Evolutionary conservation across 495 filamentous ascomycete genomes (phyloP), one percentile per base, ranked within the genome.

Genomic region (Aspergillus carlsbadensis): DNA sequence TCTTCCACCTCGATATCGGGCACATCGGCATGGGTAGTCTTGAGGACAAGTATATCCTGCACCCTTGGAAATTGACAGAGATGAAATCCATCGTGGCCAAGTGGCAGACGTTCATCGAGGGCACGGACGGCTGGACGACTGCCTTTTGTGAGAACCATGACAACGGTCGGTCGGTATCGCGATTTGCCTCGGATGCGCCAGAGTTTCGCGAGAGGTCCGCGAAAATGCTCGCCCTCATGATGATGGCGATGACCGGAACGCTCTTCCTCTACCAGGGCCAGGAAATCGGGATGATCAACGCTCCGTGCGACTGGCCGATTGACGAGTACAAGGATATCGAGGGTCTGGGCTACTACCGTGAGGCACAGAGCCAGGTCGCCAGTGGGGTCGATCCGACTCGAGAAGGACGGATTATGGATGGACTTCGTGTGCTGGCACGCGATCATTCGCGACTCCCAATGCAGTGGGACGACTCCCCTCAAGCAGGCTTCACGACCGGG

Each of bases 251-350:
- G 52, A 79, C 77, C 0, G 87, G 86, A 1, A 88, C 85, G 0
- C 62, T 87, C n/a, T 89, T 84, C 64, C 51, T 88, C 17, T 88
- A 86, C 58, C 85, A 89, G 54, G 87, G 87, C 0, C 83, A 90
- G 61, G 86, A 90, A 52, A 75, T 89, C 36, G 87, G 85, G 5
- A 87, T 88, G 83, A 73, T 77, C 46, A 88, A 89, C 55, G 76
- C 82, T 15, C 84, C 87, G 0, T 51, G 57, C 11, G 54, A 74
- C n/a, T 88, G 84, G 84, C 59, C 63, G 0, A 77, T 85, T 15
- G 77, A 78, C 6, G 79, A 87, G 49, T 87, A 84, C 66, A 78
- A 82, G 39, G 87, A 89, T 61, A 73, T 89, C 36, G 86, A 87
- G 57, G 75, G 77, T 10, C 57, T 78, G 7, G 81, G 80, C 47